Percentiles rank a stretch among this genome's conserved stretches.
phyloP scores from a whole-genome alignment of 345 rosid genomes.

The Rhodamnia rubescens region DNA sequence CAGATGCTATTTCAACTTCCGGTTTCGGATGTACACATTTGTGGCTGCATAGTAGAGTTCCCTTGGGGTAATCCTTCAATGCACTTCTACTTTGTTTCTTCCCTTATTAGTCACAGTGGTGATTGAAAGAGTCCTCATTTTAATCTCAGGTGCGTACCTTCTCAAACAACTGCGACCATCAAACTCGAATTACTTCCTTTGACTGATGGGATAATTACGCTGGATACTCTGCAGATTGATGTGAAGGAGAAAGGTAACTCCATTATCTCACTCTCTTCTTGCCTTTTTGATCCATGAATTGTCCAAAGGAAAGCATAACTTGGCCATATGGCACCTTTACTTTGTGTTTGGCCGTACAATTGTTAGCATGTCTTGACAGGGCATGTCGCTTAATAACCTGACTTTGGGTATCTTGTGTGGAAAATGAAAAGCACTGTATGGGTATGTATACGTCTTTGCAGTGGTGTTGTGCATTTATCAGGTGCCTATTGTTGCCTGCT shows the following conservation, averaged over 20 bases:
- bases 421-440: neutral
- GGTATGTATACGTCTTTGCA: neutral
- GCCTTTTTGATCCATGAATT: neutral
- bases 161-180: slow-evolving; percentile 77
- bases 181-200: slow-evolving; percentile 89
- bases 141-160: slow-evolving; percentile 74
- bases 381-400: neutral
- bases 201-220: slow-evolving; percentile 95
- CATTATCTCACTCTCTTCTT: neutral
- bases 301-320: neutral
- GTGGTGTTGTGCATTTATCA: neutral
- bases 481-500: neutral
- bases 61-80: slow-evolving; percentile 60
- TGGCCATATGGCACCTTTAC: neutral
- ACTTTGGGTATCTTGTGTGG: neutral
- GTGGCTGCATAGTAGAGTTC: slow-evolving; percentile 98
- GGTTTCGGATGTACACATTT: slow-evolving; percentile 78
- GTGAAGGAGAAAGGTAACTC: slow-evolving; percentile 87
- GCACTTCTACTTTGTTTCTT: slow-evolving; percentile 1
- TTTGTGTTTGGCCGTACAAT: neutral
- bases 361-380: neutral
- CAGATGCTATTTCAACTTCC: slow-evolving; percentile 56
- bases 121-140: slow-evolving; percentile 1
- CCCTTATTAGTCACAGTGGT: neutral
- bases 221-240: slow-evolving; percentile 77